Conservation (phyloP, 768 basidiomycete genomes). For the Suillus americanus region DNA sequence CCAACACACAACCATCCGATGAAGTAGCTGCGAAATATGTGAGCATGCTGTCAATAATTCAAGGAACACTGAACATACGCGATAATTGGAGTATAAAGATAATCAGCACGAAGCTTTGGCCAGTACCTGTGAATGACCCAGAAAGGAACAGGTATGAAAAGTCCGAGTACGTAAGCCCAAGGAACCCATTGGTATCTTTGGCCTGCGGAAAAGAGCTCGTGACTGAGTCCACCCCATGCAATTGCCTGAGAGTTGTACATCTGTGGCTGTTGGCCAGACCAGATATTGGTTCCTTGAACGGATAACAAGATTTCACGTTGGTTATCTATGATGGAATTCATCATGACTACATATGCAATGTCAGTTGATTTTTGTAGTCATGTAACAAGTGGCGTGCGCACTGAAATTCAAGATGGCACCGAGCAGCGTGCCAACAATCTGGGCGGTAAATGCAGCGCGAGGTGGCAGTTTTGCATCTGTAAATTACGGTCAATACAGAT, state of each 20-base stretch:
- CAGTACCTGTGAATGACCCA: constrained; percentile 45
- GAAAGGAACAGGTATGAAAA: constrained; percentile 53
- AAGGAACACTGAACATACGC: constrained; percentile 25
- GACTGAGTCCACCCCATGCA: constrained; percentile 57
- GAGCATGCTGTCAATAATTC: neutral
- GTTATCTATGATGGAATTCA: constrained; percentile 40
- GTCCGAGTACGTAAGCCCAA: constrained; percentile 46
- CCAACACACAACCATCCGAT: constrained; percentile 48
- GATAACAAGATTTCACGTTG: constrained; percentile 54
- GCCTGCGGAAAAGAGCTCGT: constrained; percentile 42
- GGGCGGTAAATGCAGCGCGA: constrained; percentile 62
- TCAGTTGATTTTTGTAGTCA: neutral
- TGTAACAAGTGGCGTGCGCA: constrained; percentile 29
- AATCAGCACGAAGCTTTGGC: constrained; percentile 46
- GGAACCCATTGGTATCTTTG: constrained; percentile 51
- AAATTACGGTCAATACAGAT: neutral
- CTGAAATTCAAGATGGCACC: constrained; percentile 24
- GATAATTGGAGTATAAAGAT: constrained; percentile 48
- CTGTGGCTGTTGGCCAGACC: constrained; percentile 56
- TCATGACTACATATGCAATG: constrained; percentile 49
- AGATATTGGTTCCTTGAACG: constrained; percentile 58
- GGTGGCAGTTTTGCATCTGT: constrained; percentile 64
- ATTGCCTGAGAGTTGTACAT: constrained; percentile 57
- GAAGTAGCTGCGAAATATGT: constrained; percentile 29
- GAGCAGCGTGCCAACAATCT: constrained; percentile 65